A percentile compares a stretch with the other conserved stretches of the same genome.
These are phyloP conservation scores for Daedaleopsis sinensis DNA, from an alignment of 768 basidiomycete species.

Conservation along the genomic window DNA sequence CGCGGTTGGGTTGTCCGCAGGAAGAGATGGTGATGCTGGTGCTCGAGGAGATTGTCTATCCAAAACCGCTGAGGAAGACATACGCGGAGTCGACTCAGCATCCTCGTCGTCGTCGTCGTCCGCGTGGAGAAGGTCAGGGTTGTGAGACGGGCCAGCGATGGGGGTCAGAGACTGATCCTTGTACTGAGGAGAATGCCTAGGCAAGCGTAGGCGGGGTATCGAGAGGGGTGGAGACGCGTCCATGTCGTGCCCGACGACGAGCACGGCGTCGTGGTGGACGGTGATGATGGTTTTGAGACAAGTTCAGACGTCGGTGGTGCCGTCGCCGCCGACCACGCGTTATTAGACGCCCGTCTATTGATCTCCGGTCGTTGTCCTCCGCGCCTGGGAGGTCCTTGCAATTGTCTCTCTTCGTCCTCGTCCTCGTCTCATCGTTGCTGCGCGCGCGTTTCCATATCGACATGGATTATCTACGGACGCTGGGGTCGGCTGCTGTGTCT, in stretches of 20 bases:
- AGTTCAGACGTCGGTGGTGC: neutral
- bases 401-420: neutral
- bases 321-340: neutral
- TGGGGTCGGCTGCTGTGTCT: slow-evolving; percentile 87
- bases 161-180: slow-evolving; percentile 22
- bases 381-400: too few species aligned
- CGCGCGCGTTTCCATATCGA: neutral
- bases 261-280: slow-evolving; percentile 15
- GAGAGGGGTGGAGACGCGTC: slow-evolving; percentile 22
- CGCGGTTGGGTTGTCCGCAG: slow-evolving; percentile 54
- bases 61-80: slow-evolving; percentile 25
- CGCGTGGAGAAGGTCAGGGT: slow-evolving; percentile 31
- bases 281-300: slow-evolving; percentile 1
- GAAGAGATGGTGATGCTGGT: slow-evolving; percentile 15
- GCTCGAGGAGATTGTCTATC: slow-evolving; percentile 13
- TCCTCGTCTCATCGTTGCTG: neutral
- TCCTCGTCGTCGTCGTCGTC: slow-evolving; percentile 38
- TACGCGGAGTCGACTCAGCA: slow-evolving; percentile 42
- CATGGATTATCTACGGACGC: slow-evolving; percentile 86
- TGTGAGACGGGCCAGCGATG: slow-evolving; percentile 36
- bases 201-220: slow-evolving; percentile 28
- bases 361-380: neutral
- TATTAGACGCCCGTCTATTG: neutral
- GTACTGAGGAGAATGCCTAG: slow-evolving; percentile 22
- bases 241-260: slow-evolving; percentile 22